Evolutionary conservation across 805 yeast species (phyloP).

Genomic region (Suhomyces kilbournensis): DNA sequence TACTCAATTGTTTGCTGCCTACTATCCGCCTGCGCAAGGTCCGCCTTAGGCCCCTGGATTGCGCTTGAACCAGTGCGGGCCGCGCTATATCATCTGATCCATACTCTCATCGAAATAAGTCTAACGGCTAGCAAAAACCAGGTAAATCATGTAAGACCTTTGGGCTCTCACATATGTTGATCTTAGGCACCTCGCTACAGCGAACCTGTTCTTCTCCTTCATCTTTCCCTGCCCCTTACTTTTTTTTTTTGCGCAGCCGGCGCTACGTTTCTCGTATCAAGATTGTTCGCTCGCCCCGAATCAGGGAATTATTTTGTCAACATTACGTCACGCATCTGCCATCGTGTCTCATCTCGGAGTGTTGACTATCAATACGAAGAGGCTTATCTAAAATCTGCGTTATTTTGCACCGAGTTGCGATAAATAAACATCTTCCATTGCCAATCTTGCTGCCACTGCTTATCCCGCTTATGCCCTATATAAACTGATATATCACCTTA

Average conservation of each 20-base stretch:
- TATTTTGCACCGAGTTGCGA: background rate
- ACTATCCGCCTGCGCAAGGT: background rate
- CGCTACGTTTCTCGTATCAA: background rate
- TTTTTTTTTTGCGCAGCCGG: background rate
- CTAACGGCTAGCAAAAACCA: background rate
- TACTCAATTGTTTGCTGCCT: background rate
- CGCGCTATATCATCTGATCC: background rate
- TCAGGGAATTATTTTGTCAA: background rate
- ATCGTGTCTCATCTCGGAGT: background rate
- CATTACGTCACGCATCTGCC: background rate
- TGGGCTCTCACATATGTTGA: background rate
- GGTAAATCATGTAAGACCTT: background rate
- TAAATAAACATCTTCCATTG: background rate
- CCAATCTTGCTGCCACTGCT: background rate
- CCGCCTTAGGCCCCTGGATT: background rate
- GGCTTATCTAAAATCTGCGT: constrained; percentile 2
- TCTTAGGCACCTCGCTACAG: background rate
- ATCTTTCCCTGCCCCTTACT: background rate
- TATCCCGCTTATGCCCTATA: background rate
- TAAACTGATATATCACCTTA: background rate
- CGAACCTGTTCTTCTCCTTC: background rate
- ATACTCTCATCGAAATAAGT: background rate
- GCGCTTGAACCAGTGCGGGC: background rate
- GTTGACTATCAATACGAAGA: background rate
- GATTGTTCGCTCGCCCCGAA: background rate